Conservation (phyloP, 176 grass and related monocot species). For the Triticum timopheevii region DNA sequence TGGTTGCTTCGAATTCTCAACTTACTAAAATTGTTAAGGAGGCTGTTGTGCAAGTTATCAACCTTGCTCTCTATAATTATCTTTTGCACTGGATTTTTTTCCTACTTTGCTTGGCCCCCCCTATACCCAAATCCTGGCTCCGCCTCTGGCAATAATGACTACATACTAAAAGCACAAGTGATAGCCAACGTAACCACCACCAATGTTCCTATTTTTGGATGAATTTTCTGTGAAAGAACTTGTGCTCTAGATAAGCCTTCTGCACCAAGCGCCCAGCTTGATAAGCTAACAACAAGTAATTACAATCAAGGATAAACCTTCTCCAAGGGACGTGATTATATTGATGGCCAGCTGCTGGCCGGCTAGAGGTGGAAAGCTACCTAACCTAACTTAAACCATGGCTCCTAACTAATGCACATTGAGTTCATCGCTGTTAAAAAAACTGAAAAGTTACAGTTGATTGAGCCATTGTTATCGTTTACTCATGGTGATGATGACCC, state of each 20-base stretch:
- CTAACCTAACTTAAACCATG: neutral
- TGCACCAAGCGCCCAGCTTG: too few relatives aligned
- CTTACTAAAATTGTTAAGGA: too few relatives aligned
- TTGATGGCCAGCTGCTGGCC: neutral
- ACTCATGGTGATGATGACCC: neutral
- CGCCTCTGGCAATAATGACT: neutral
- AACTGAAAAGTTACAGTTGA: neutral
- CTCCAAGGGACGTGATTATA: neutral
- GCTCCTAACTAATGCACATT: neutral
- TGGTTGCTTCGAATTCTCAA: too few relatives aligned
- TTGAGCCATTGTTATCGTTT: neutral
- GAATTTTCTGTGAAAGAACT: neutral
- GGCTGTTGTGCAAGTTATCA: too few relatives aligned
- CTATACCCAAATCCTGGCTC: too few relatives aligned
- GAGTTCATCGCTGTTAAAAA: neutral
- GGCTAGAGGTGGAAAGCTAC: neutral
- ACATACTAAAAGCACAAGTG: neutral
- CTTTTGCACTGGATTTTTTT: too few relatives aligned
- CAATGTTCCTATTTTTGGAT: neutral
- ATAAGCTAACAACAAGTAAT: too few relatives aligned
- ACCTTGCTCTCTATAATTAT: too few relatives aligned
- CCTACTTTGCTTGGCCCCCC: too few relatives aligned
- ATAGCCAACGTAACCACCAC: neutral
- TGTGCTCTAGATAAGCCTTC: slow-evolving; percentile 3
- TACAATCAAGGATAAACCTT: neutral